These are phyloP conservation scores for Xylaria acuta DNA, from an alignment of 495 filamentous ascomycete species.

Conservation along the genomic window DNA sequence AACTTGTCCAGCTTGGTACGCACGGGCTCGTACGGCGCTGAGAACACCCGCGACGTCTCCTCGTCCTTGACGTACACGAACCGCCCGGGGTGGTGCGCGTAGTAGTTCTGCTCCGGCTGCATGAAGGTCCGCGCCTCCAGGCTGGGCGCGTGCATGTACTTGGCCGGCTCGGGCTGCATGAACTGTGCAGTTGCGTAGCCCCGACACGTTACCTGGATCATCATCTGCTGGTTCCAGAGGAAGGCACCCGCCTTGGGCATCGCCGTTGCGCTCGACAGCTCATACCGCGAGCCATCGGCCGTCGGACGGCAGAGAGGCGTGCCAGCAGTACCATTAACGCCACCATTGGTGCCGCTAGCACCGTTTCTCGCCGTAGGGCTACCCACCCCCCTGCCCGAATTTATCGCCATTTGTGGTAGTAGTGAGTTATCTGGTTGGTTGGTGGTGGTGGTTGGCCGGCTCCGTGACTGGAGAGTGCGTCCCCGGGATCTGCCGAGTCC, in stretches of 20 bases:
- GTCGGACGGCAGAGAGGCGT: constrained; percentile 40
- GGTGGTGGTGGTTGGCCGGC: constrained; percentile 1
- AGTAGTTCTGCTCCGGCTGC: constrained; percentile 66
- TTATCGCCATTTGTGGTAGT: not conserved
- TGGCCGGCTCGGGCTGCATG: constrained; percentile 66
- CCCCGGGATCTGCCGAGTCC: constrained; percentile 20
- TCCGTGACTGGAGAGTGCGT: not conserved
- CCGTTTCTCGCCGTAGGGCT: not conserved
- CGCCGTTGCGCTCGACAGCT: constrained; percentile 60
- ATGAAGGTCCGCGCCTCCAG: constrained; percentile 65
- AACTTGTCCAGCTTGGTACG: constrained; percentile 54
- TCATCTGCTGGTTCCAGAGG: constrained; percentile 67
- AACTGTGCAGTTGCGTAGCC: constrained; percentile 64
- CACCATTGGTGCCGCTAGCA: not conserved
- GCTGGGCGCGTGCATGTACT: constrained; percentile 62
- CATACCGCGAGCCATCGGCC: constrained; percentile 59
- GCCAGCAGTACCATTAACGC: not conserved
- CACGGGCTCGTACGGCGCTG: constrained; percentile 63
- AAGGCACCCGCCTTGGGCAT: constrained; percentile 63
- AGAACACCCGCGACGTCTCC: constrained; percentile 59
- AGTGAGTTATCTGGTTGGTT: not conserved
- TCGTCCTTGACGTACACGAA: constrained; percentile 67
- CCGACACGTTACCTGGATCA: constrained; percentile 64
- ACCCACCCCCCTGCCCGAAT: not conserved
- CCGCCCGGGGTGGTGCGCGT: constrained; percentile 63